Percentiles rank a stretch among this genome's conserved stretches.
Evolutionary conservation across 495 filamentous ascomycete species (phyloP).

Genomic region (Xylaria curta): DNA sequence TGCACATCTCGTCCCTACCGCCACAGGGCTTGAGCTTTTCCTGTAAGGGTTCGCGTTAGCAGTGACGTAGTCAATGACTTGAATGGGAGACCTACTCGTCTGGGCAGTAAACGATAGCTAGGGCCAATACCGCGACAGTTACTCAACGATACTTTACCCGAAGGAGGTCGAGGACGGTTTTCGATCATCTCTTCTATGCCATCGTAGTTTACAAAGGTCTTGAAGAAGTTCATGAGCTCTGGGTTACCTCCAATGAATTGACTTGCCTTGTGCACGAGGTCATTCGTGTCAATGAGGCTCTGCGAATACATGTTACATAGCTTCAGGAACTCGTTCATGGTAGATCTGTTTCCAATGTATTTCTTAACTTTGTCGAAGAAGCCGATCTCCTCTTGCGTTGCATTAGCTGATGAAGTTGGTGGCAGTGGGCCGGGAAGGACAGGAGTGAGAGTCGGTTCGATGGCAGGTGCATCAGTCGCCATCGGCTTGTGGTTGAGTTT

Average conservation of each 20-base stretch:
- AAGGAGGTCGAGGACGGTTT: slow-evolving; percentile 73
- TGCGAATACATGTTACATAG: slow-evolving; percentile 92
- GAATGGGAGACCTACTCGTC: slow-evolving; percentile 59
- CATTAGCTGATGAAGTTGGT: slow-evolving; percentile 68
- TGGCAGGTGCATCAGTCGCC: slow-evolving; percentile 67
- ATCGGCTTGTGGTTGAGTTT: slow-evolving; percentile 69
- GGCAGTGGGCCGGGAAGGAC: slow-evolving; percentile 84
- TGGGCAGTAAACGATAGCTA: slow-evolving; percentile 91
- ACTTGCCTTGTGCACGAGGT: slow-evolving; percentile 79
- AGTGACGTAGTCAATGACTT: slow-evolving; percentile 14
- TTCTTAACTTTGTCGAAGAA: slow-evolving; percentile 99
- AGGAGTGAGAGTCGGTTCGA: slow-evolving; percentile 87
- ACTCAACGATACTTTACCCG: slow-evolving; percentile 80
- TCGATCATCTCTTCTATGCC: slow-evolving; percentile 79
- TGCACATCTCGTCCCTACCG: slow-evolving; percentile 92
- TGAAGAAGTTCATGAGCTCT: slow-evolving; percentile 87
- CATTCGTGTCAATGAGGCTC: slow-evolving; percentile 82
- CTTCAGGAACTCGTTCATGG: slow-evolving; percentile 93
- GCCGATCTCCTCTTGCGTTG: slow-evolving; percentile 75
- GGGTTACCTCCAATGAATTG: slow-evolving; percentile 86
- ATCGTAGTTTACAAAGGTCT: slow-evolving; percentile 73
- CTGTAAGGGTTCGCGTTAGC: slow-evolving; percentile 33
- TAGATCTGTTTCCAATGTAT: slow-evolving; percentile 87
- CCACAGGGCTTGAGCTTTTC: slow-evolving; percentile 88
- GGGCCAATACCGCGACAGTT: slow-evolving; percentile 93